phyloP scores from a whole-genome alignment of 345 rosid genomes.

The Orychophragmus violaceus region DNA sequence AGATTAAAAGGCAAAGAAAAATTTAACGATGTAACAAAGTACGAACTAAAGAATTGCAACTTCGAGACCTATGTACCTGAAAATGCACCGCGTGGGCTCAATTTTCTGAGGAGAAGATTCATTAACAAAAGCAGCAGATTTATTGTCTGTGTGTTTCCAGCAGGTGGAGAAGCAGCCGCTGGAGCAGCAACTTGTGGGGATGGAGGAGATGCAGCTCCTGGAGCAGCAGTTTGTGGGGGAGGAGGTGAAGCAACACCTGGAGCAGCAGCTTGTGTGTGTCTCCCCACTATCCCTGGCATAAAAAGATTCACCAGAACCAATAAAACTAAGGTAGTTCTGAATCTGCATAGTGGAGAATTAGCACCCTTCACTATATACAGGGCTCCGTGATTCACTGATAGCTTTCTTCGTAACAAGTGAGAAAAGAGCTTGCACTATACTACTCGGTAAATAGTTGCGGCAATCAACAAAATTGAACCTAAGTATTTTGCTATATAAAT shows the following conservation, averaged over 20 bases:
- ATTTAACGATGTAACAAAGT: background rate
- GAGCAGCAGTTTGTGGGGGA: slow-evolving; percentile 42
- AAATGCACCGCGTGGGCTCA: slow-evolving; percentile 59
- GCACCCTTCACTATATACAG: too few species aligned
- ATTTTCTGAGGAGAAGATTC: slow-evolving; percentile 30
- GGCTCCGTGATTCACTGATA: slow-evolving; percentile 62
- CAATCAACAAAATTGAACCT: background rate
- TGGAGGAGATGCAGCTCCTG: slow-evolving; percentile 29
- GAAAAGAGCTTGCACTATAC: slow-evolving; percentile 5
- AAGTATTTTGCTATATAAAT: background rate
- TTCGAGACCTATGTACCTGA: slow-evolving; percentile 43
- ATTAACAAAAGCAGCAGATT: slow-evolving; percentile 18
- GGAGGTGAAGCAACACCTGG: slow-evolving; percentile 36
- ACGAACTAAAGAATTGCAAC: background rate
- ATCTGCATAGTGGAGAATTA: too few species aligned
- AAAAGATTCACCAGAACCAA: slow-evolving; percentile 7
- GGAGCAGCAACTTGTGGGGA: slow-evolving; percentile 47
- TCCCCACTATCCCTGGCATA: slow-evolving; percentile 28
- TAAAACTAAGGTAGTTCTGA: slow-evolving; percentile 4
- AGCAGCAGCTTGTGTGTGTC: slow-evolving; percentile 43
- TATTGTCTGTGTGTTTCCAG: slow-evolving; percentile 31
- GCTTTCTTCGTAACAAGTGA: slow-evolving; percentile 95
- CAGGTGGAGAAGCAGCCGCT: slow-evolving; percentile 42
- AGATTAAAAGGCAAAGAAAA: background rate
- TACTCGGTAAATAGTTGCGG: background rate